These are phyloP conservation scores for Westerdykella aurantiaca DNA, from an alignment of 2,329 filamentous ascomycete genomes.

Conservation along the genomic window DNA sequence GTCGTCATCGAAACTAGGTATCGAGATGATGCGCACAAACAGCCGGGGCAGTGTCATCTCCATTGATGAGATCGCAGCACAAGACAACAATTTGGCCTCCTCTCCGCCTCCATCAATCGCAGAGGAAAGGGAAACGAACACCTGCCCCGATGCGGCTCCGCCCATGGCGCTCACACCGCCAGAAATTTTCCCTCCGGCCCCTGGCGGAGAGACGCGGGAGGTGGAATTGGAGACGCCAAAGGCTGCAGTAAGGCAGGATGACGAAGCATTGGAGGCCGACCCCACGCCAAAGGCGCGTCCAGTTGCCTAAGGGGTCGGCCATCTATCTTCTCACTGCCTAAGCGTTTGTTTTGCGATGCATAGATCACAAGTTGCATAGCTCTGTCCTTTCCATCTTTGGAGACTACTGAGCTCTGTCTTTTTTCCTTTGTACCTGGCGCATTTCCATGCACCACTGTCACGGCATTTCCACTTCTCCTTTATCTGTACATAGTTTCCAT, in stretches of 20 bases:
- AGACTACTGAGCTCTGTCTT: background rate
- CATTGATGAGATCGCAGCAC: conserved; percentile 39
- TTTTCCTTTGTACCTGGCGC: conserved; percentile 4
- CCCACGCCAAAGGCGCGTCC: conserved; percentile 37
- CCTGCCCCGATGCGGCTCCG: conserved; percentile 20
- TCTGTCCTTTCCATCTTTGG: conserved; percentile 2
- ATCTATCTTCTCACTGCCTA: background rate
- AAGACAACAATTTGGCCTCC: conserved; percentile 30
- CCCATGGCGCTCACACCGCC: conserved; percentile 45
- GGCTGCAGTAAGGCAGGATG: conserved; percentile 19
- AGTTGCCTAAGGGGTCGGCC: conserved; percentile 5
- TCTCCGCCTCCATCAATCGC: conserved; percentile 39
- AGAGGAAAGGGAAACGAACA: conserved; percentile 31
- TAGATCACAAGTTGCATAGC: background rate
- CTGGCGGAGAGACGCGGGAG: conserved; percentile 38
- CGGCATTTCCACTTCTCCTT: conserved; percentile 10
- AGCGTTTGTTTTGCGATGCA: background rate
- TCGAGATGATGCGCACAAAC: conserved; percentile 97
- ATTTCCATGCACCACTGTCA: background rate
- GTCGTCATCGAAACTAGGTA: conserved; percentile 72
- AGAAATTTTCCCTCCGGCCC: conserved; percentile 44
- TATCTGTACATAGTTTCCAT: conserved; percentile 1
- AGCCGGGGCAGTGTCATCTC: conserved; percentile 72
- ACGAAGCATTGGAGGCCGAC: conserved; percentile 35
- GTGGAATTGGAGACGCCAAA: conserved; percentile 40